A percentile compares a stretch with the other conserved stretches of the same genome.
These are phyloP conservation scores for Triticum urartu DNA, from an alignment of 176 grass and related monocot species.

Conservation along the genomic window DNA sequence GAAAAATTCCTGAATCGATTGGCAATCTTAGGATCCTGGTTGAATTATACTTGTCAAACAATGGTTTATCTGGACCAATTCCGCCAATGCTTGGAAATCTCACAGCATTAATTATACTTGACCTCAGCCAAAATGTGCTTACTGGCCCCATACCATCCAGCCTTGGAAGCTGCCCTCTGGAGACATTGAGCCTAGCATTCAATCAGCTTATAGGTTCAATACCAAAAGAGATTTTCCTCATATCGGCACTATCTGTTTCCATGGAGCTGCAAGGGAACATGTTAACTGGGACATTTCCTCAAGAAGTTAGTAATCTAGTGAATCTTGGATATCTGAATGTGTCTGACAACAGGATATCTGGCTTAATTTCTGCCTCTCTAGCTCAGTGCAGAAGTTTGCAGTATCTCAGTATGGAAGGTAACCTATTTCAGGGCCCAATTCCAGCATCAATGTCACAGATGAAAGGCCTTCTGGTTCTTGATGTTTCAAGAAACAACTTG, in stretches of 20 bases:
- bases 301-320: conserved; percentile 28
- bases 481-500: conserved; percentile 44
- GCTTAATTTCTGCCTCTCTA: conserved; percentile 39
- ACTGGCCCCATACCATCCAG: not conserved
- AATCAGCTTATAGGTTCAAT: not conserved
- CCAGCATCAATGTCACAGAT: conserved; percentile 28
- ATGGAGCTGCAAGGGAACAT: conserved; percentile 7
- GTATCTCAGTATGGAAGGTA: conserved; percentile 14
- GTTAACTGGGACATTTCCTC: conserved; percentile 36
- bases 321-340: conserved; percentile 14
- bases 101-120: not conserved
- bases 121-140: not conserved
- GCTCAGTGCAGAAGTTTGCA: conserved; percentile 30
- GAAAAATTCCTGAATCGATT: not conserved
- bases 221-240: conserved; percentile 23
- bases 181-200: not conserved
- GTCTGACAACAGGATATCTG: conserved; percentile 38
- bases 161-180: not conserved
- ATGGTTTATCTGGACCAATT: not conserved
- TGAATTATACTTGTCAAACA: not conserved
- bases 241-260: not conserved
- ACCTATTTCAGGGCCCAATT: conserved; percentile 43
- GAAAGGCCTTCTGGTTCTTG: conserved; percentile 27
- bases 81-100: conserved; percentile 2
- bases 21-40: not conserved